Percentiles rank a stretch among this genome's conserved stretches.
These are phyloP conservation scores for Russula virescens DNA, from an alignment of 768 basidiomycete species.

Conservation along the genomic window DNA sequence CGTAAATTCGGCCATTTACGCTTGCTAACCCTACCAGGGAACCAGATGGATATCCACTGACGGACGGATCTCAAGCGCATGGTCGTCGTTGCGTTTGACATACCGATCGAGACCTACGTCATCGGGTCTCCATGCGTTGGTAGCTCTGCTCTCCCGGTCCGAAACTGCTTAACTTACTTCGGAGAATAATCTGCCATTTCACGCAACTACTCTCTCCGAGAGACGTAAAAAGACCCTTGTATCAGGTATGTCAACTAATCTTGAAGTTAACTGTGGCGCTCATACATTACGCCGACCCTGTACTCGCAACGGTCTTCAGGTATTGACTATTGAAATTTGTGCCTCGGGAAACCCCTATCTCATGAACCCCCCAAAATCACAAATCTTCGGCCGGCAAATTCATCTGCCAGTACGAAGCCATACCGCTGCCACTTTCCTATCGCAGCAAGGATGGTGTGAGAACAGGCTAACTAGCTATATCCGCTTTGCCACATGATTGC, in stretches of 20 bases:
- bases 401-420: background rate
- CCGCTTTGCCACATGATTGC: slow-evolving; percentile 8
- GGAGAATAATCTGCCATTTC: background rate
- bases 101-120: background rate
- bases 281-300: background rate
- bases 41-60: background rate
- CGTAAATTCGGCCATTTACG: background rate
- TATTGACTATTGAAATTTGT: background rate
- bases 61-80: background rate
- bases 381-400: background rate
- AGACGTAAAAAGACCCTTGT: background rate
- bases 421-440: background rate
- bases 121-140: background rate
- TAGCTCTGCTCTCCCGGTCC: background rate
- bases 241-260: background rate
- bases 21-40: too few relatives aligned
- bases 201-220: background rate
- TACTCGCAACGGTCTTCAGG: background rate
- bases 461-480: background rate
- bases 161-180: background rate
- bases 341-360: background rate
- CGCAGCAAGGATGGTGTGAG: background rate
- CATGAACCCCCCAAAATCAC: background rate
- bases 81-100: background rate
- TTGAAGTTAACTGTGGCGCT: background rate